Percentiles rank a stretch among this genome's conserved stretches.
These are phyloP conservation scores for Ogataea minuta DNA, from an alignment of 805 yeast species.

Conservation along the genomic window DNA sequence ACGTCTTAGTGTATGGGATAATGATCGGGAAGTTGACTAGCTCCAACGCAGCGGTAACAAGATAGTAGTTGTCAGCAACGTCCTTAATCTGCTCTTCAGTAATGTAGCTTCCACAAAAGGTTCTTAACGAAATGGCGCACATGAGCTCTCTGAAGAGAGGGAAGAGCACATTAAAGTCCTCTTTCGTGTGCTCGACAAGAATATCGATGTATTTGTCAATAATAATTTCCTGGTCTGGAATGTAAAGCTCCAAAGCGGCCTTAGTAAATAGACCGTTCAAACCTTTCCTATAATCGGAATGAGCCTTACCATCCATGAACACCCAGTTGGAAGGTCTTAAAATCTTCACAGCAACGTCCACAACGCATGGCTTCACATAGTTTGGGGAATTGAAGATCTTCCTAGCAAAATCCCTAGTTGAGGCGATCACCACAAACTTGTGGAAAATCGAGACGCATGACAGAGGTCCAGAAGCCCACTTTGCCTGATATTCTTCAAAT, in stretches of 20 bases:
- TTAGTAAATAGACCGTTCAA: conserved; percentile 87
- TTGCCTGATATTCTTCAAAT: conserved; percentile 86
- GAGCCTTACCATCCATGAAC: conserved; percentile 93
- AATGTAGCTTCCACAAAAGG: conserved; percentile 95
- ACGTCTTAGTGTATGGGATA: conserved; percentile 92
- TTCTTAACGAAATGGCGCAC: conserved; percentile 89
- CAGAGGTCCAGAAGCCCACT: conserved; percentile 93
- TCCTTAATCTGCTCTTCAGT: conserved; percentile 85
- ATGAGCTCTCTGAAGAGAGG: conserved; percentile 92
- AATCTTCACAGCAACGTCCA: conserved; percentile 93
- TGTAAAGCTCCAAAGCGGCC: conserved; percentile 75
- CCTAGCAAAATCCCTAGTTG: conserved; percentile 82
- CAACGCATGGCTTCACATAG: conserved; percentile 95
- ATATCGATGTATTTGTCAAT: conserved; percentile 78
- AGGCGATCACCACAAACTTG: conserved; percentile 93
- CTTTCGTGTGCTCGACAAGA: conserved; percentile 55
- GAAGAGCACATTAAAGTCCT: conserved; percentile 75
- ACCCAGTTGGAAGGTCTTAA: conserved; percentile 98
- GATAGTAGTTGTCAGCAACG: conserved; percentile 89
- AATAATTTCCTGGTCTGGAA: conserved; percentile 80
- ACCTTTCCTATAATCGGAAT: conserved; percentile 87
- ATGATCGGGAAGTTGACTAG: conserved; percentile 97
- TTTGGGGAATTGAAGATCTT: conserved; percentile 81
- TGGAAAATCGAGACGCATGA: conserved; percentile 98
- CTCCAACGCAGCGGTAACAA: conserved; percentile 93